These are phyloP conservation scores for Lactarius hengduanensis DNA, from an alignment of 768 basidiomycete species.

Conservation along the genomic window DNA sequence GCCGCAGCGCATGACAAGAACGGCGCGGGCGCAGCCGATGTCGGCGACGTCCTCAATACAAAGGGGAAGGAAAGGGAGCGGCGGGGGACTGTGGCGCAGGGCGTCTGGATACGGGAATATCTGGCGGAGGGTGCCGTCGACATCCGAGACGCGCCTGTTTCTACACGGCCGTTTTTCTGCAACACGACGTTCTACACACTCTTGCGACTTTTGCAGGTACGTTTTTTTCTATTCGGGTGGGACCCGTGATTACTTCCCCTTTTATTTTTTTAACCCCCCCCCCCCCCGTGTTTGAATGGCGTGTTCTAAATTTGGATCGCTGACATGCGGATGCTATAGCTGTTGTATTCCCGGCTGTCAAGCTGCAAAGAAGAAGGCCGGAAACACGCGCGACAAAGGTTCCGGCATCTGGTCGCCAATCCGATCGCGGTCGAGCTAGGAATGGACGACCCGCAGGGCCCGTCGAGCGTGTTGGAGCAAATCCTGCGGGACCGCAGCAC, in stretches of 20 bases:
- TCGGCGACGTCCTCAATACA: conserved; percentile 3
- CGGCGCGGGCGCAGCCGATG: conserved; percentile 31
- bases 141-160: conserved; percentile 32
- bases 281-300: background rate
- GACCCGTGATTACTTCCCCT: background rate
- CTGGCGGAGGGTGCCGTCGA: conserved; percentile 25
- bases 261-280: too few species aligned
- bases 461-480: conserved; percentile 63
- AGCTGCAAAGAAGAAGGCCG: conserved; percentile 82
- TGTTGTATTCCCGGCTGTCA: conserved; percentile 83
- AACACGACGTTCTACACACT: conserved; percentile 94
- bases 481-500: conserved; percentile 52
- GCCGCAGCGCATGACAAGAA: conserved; percentile 60
- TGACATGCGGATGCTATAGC: conserved; percentile 44
- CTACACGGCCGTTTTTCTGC: conserved; percentile 70
- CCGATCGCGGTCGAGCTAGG: conserved; percentile 81
- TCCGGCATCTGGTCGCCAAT: conserved; percentile 68
- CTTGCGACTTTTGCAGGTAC: conserved; percentile 82
- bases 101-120: conserved; percentile 25
- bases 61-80: conserved; percentile 24
- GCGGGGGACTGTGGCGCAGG: background rate
- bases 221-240: conserved; percentile 33
- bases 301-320: conserved; percentile 10
- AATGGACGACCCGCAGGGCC: conserved; percentile 79
- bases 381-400: conserved; percentile 63